Conservation (phyloP, 2,329 filamentous ascomycete genomes). For the Ampelomyces quisqualis region DNA sequence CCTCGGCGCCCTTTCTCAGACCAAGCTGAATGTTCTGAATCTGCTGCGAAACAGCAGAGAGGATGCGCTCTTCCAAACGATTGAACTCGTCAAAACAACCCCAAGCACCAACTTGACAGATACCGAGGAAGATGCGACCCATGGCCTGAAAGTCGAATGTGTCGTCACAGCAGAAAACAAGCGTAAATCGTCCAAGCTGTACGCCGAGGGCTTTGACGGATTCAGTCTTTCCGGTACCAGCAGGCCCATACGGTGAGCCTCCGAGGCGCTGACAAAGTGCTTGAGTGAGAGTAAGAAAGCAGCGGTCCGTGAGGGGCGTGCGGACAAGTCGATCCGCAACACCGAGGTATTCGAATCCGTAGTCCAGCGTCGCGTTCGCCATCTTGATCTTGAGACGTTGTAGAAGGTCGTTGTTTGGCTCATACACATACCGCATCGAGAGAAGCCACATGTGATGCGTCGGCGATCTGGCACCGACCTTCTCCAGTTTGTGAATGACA, state of each 20-base stretch:
- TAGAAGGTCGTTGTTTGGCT: constrained; percentile 74
- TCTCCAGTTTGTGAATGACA: constrained; percentile 81
- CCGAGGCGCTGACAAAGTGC: constrained; percentile 91
- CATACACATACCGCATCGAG: constrained; percentile 95
- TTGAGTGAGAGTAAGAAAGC: constrained; percentile 96
- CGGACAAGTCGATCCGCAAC: constrained; percentile 94
- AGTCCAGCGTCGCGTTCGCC: constrained; percentile 93
- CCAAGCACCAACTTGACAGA: constrained; percentile 98
- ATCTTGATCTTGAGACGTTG: constrained; percentile 88
- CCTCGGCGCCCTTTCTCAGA: constrained; percentile 77
- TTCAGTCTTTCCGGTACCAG: constrained; percentile 97
- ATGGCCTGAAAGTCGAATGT: constrained; percentile 99
- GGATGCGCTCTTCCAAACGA: constrained; percentile 92
- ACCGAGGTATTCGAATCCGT: constrained; percentile 97
- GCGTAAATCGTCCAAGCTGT: constrained; percentile 92
- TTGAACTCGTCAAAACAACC: constrained; percentile 99
- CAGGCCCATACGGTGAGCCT: constrained; percentile 94
- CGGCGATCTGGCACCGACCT: constrained; percentile 69
- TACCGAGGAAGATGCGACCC: constrained; percentile 98
- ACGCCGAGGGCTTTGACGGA: constrained; percentile 97
- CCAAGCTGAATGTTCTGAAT: constrained; percentile 99
- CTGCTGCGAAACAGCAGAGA: constrained; percentile 97
- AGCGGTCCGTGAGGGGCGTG: constrained; percentile 95
- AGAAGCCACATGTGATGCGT: constrained; percentile 90
- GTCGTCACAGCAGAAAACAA: constrained; percentile 99